phyloP scores from a whole-genome alignment of 2,329 filamentous ascomycete genomes.

The Verticillium dahliae region DNA sequence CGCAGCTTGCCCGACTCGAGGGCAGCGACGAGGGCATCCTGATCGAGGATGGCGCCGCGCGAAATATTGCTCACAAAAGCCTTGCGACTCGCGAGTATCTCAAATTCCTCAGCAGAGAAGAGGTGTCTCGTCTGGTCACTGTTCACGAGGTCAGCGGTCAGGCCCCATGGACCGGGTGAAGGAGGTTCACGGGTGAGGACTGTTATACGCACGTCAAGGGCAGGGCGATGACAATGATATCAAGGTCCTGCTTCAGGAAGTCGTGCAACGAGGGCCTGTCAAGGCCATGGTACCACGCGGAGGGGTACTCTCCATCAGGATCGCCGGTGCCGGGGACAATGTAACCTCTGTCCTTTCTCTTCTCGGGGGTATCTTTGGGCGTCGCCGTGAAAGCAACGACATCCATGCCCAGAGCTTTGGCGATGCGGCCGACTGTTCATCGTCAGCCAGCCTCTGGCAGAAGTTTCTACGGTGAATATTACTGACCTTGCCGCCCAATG shows the following conservation, averaged over 20 bases:
- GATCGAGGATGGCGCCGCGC: constrained; percentile 38
- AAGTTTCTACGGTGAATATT: neutral
- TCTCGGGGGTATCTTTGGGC: constrained; percentile 51
- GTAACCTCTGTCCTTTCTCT: constrained; percentile 50
- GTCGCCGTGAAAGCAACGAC: constrained; percentile 62
- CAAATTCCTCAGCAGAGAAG: constrained; percentile 37
- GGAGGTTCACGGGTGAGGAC: neutral
- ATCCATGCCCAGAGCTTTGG: constrained; percentile 56
- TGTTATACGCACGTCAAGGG: constrained; percentile 24
- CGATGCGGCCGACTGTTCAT: constrained; percentile 31
- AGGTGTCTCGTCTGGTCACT: constrained; percentile 23
- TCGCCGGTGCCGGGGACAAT: constrained; percentile 57
- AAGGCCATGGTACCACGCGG: constrained; percentile 33
- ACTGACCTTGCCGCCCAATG: constrained; percentile 30
- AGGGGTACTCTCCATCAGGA: constrained; percentile 31
- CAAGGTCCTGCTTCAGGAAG: constrained; percentile 36
- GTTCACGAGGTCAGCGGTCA: neutral
- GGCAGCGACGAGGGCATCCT: constrained; percentile 48
- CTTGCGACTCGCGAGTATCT: constrained; percentile 29
- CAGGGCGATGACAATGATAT: constrained; percentile 34
- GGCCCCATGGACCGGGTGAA: too few species aligned
- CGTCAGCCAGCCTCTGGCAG: neutral
- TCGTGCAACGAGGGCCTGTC: constrained; percentile 25
- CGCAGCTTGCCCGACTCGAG: constrained; percentile 31
- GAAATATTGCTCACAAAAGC: constrained; percentile 62